Evolutionary conservation across 768 basidiomycete species (phyloP), one percentile per base, ranked within the genome.

Genomic region (Gautieria morchelliformis): DNA sequence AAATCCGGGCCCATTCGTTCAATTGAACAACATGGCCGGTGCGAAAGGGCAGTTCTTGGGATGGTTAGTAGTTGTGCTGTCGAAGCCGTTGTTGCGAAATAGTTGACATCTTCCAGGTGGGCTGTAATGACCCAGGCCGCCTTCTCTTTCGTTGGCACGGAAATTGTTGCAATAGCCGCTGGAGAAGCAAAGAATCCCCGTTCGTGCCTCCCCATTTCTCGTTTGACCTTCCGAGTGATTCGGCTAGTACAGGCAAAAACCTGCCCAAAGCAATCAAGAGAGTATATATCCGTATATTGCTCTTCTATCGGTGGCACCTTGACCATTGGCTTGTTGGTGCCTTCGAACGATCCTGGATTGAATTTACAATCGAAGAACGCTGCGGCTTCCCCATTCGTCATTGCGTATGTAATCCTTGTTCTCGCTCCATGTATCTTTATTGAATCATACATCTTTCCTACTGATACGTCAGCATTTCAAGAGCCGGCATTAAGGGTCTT

Each of bases 61-160:
- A 22, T 83, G 76, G 71, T 37, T 37, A 9, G 35, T 37, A 4
- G 79, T 78, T 52, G 20, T 47, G 35, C 59, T 44, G 14, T 53
- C 33, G 19, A 22, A 39, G 22, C 37, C 30, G 47, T 58, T 56
- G 69, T 67, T 46, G 37, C 5, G 32, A 9, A n/a, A 14, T n/a
- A 10, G 14, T 54, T 42, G 8, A 68, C 70, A 56, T 73, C 71
- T 70, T 49, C 72, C 72, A 67, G 58, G 53, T 60, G 50, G 53
- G 32, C 30, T 8, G 52, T 58, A 15, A 60, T 60, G 63, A 83
- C 84, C 7, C 87, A 93, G 62, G 94, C 94, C 4, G 92, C 90
- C 14, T 96, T 94, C 75, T 92, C 90, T 11, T 94, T 78, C 69
- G 92, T 93, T 59, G 94, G 93, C 15, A 93, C 92, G 6, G 94